Evolutionary conservation across 169 alveolate genomes (phyloP), one percentile per base, ranked within the genome.

Genomic region (Eimeria tenella): DNA sequence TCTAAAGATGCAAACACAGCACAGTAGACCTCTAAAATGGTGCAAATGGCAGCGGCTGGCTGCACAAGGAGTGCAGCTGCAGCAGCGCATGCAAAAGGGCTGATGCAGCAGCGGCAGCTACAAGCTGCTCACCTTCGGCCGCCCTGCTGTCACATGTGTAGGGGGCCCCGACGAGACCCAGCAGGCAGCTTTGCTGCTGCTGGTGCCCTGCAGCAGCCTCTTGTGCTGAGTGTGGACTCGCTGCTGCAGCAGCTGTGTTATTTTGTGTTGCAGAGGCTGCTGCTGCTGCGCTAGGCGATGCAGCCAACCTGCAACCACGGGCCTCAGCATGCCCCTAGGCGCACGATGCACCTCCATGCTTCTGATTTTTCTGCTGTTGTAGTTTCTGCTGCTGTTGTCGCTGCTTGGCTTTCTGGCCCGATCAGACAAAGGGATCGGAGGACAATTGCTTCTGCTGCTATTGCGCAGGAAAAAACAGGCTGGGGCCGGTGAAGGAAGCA

Each of bases 211-310:
- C 84, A 74, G 63, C 11, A 49, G 23, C 5, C 52, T 74, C 19
- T 79, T 42, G 21, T n/a, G n/a, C 13, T 79, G 88, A 17, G 49
- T 63, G 70, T 19, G n/a, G 53, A 55, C 71, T 23, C 23, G 73
- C 88, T 79, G 88, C 25, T 68, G 70, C 71, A 53, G 87, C 71
- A 79, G 87, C 70, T 73, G 65, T 65, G 17, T 65, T 31, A 65
- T n/a, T 65, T 31, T 15, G 11, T 82, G 73, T 74, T 52, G 90
- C 62, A 81, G 89, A 52, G 52, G 81, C 6, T 55, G 90, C 77
- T 86, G 83, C 83, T 49, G 70, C 82, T 5, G 93, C 82, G 52
- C 8, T 60, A 86, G 68, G 19, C 55, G 68, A 15, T 50, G 82
- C 82, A 31, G 19, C 56, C 19, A n/a, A 50, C 63, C 19, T 49